These are phyloP conservation scores for Penicillium odoratum DNA, from an alignment of 495 filamentous ascomycete genomes.

Conservation along the genomic window DNA sequence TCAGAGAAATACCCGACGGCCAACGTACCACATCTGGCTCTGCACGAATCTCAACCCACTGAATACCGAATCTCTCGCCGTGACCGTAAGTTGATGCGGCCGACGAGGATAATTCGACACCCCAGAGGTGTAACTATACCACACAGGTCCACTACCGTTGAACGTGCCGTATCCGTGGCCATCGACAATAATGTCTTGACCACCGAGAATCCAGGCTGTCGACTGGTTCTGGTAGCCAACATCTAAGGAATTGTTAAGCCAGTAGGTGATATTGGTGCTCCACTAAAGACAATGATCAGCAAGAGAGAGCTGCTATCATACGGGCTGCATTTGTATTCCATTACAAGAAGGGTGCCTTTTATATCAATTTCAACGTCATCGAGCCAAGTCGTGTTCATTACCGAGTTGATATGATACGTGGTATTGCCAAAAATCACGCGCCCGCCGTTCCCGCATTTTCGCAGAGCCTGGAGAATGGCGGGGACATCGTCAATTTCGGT, in stretches of 20 bases:
- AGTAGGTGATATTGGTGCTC: conserved; percentile 48
- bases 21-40: conserved; percentile 1
- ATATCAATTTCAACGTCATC: conserved; percentile 44
- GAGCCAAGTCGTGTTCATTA: conserved; percentile 45
- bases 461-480: conserved; percentile 42
- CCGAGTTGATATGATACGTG: conserved; percentile 41
- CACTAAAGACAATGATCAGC: conserved; percentile 22
- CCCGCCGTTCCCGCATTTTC: conserved; percentile 37
- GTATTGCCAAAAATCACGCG: conserved; percentile 37
- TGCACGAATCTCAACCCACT: background rate
- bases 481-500: conserved; percentile 37
- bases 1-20: no score
- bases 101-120: background rate
- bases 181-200: conserved; percentile 39
- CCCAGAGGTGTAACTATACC: conserved; percentile 26
- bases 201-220: conserved; percentile 48
- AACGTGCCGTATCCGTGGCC: conserved; percentile 42
- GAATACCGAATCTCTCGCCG: background rate
- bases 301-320: background rate
- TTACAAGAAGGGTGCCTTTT: conserved; percentile 31
- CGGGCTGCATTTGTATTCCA: no score
- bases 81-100: background rate
- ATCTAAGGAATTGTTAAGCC: conserved; percentile 43
- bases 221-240: conserved; percentile 53
- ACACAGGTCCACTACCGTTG: conserved; percentile 46